Evolutionary conservation across 257 asterid species (phyloP), one percentile per base, ranked within the genome.

Genomic region (Rehmannia glutinosa): DNA sequence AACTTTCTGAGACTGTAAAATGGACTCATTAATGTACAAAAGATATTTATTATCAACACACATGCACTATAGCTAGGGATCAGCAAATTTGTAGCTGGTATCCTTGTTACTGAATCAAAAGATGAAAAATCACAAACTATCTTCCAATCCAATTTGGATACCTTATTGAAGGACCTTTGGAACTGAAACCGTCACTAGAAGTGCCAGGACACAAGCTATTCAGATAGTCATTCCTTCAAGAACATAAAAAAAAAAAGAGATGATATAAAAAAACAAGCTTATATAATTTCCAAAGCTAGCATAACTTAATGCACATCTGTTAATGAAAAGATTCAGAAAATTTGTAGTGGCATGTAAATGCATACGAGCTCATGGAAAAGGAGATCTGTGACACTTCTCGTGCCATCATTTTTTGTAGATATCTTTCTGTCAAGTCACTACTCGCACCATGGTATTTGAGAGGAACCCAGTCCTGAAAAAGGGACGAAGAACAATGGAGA

Each of bases 331-430:
- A 30, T 73, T 36, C 51, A 35, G 32, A 42, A 66, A 72, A 50
- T 35, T 47, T 38, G 63, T 28, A 35, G 62, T 43, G 33, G 63
- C 64, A 30, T 50, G 32, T 36, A 66, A 67, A 63, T 64, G 59
- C 91, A 57, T 81, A 88, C 99, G 83, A 74, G 89, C 84, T 82
- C 92, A 86, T 88, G 55, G 85, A 78, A 82, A 93, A 86, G 53
- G 62, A 38, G 49, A 93, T 50, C 24, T 78, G 80, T 53, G 91
- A 69, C 52, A 65, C 81, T 67, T 77, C 86, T 53, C 35, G 81
- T 52, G 77, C 75, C 30, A 66, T 74, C 94, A 93, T 72, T 72
- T 78, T 82, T 27, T 74, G 54, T 27, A 81, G 69, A 75, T 78
- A 82, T 68, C 75, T 75, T 52, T 70, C 73, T 50, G 96, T 83